Percentiles rank a stretch among this genome's conserved stretches.
These are phyloP conservation scores for Phytophthora syringae DNA, from an alignment of 352 stramenopile genomes.

Conservation along the genomic window DNA sequence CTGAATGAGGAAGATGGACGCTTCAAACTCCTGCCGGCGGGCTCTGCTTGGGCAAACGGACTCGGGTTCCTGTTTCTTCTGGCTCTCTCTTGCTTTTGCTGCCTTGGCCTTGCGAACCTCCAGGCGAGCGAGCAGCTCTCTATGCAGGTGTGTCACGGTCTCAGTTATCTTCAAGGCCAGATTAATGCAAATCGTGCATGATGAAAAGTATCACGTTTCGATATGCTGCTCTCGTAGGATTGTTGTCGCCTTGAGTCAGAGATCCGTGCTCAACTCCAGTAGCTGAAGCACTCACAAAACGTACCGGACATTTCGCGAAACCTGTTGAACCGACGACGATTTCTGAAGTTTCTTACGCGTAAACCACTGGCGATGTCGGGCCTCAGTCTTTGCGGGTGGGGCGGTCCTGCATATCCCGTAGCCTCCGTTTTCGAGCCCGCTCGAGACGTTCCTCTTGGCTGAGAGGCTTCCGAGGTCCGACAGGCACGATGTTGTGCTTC, in stretches of 20 bases:
- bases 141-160: neutral
- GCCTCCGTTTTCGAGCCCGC: conserved; percentile 59
- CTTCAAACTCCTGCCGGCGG: neutral
- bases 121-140: neutral
- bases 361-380: conserved; percentile 5
- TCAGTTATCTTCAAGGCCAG: neutral
- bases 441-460: conserved; percentile 74
- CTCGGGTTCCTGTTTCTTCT: too few species aligned
- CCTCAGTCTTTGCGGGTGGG: conserved; percentile 64
- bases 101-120: neutral
- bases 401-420: conserved; percentile 75
- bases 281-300: too few species aligned
- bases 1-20: conserved; percentile 19
- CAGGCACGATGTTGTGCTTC: conserved; percentile 61
- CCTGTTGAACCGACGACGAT: too few species aligned
- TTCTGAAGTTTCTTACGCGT: too few species aligned
- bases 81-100: neutral
- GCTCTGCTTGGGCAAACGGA: neutral
- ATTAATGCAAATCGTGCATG: conserved; percentile 12
- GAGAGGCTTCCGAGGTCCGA: conserved; percentile 64
- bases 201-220: too few species aligned
- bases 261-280: too few species aligned
- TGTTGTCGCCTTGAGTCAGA: too few species aligned
- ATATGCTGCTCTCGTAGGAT: too few species aligned
- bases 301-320: too few species aligned